Evolutionary conservation across 106 monocot species (phyloP).

Genomic region (Cymbidium sinense): DNA sequence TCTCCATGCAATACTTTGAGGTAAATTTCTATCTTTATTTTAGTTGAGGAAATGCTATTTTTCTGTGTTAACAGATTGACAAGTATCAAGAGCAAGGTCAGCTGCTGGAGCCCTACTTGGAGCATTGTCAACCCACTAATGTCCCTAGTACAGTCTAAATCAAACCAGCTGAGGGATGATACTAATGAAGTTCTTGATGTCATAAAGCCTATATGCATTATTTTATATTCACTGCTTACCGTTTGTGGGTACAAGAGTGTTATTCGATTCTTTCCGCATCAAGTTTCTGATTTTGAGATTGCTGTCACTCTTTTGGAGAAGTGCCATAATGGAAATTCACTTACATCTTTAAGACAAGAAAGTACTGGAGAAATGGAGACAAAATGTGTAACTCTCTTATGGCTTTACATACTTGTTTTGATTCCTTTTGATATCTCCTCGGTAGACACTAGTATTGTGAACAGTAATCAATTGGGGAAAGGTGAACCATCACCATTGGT

Average conservation of each 20-base stretch:
- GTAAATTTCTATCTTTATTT: neutral
- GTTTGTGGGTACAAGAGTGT: slow-evolving; percentile 95
- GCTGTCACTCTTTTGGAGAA: slow-evolving; percentile 77
- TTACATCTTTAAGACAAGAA: slow-evolving; percentile 73
- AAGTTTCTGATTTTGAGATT: slow-evolving; percentile 92
- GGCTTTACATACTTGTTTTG: slow-evolving; percentile 94
- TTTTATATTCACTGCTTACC: slow-evolving; percentile 74
- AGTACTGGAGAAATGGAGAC: slow-evolving; percentile 99
- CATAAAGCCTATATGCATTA: slow-evolving; percentile 75
- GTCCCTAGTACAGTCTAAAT: slow-evolving; percentile 54
- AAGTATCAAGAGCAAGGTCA: slow-evolving; percentile 98
- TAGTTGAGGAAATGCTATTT: neutral
- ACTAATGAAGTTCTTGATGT: slow-evolving; percentile 43
- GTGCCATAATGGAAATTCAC: slow-evolving; percentile 36
- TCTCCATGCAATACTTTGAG: neutral
- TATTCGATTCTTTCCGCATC: slow-evolving; percentile 89
- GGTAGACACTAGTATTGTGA: slow-evolving; percentile 66
- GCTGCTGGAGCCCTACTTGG: slow-evolving; percentile 89
- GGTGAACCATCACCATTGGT: slow-evolving; percentile 59
- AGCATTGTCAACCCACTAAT: slow-evolving; percentile 74
- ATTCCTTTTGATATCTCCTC: slow-evolving; percentile 95
- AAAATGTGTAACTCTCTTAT: slow-evolving; percentile 81
- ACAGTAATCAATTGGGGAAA: slow-evolving; percentile 16
- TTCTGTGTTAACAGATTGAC: slow-evolving; percentile 50
- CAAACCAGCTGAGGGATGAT: slow-evolving; percentile 26